Conservation (phyloP, 768 basidiomycete species). For the Mycena chlorophos region DNA sequence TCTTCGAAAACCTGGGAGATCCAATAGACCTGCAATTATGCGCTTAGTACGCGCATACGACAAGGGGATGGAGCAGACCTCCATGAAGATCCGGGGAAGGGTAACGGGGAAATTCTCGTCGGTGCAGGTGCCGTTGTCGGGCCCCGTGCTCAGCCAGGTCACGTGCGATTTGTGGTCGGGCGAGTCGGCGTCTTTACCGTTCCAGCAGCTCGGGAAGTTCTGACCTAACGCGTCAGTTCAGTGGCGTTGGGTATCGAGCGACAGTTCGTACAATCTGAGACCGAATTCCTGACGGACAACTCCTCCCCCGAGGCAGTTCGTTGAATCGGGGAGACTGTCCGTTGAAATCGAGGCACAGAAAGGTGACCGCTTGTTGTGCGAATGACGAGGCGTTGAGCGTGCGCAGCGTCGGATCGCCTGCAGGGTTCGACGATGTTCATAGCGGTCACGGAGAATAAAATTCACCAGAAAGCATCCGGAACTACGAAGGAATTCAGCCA, state of each 20-base stretch:
- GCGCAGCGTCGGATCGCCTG: conserved; percentile 20
- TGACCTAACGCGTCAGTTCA: neutral
- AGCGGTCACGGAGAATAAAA: neutral
- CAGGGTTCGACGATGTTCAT: neutral
- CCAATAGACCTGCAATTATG: conserved; percentile 28
- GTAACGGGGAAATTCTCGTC: conserved; percentile 39
- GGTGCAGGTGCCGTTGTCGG: conserved; percentile 41
- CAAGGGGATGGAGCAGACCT: conserved; percentile 23
- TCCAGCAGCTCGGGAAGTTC: conserved; percentile 25
- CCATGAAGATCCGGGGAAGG: conserved; percentile 45
- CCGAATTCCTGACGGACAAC: conserved; percentile 20
- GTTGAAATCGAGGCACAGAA: conserved; percentile 19
- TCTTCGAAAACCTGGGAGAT: conserved; percentile 26
- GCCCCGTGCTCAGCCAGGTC: conserved; percentile 39
- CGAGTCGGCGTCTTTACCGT: conserved; percentile 37
- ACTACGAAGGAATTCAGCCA: neutral
- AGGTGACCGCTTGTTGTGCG: conserved; percentile 22
- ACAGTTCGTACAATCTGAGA: conserved; percentile 8
- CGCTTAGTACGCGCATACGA: neutral
- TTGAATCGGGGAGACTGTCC: conserved; percentile 16
- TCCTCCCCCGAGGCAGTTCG: conserved; percentile 13
- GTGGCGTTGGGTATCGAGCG: neutral
- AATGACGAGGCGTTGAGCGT: conserved; percentile 21
- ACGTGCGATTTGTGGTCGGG: conserved; percentile 42
- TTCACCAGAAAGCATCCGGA: conserved; percentile 21